These are phyloP conservation scores for Acanthamoeba comandoni DNA, from an alignment of 208 protist species.

Conservation along the genomic window DNA sequence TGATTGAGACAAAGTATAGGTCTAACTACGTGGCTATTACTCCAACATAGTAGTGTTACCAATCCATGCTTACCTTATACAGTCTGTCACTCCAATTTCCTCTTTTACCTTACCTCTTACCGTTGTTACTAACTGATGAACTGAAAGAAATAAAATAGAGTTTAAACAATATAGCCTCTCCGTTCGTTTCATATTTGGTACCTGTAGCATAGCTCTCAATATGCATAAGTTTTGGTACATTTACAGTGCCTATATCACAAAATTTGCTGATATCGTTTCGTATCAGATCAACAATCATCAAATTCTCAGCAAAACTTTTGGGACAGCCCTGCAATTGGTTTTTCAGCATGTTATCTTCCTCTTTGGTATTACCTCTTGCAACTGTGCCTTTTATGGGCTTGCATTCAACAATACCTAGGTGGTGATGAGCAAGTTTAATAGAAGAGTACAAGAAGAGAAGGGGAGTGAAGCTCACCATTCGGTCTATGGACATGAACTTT, in stretches of 20 bases:
- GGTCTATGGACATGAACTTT: slow-evolving; percentile 25
- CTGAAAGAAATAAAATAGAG: slow-evolving; percentile 5
- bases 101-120: slow-evolving; percentile 73
- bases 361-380: slow-evolving; percentile 4
- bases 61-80: too few relatives aligned
- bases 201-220: slow-evolving; percentile 28
- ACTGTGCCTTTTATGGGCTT: slow-evolving; percentile 86
- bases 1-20: too few relatives aligned
- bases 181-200: background rate
- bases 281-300: slow-evolving; percentile 88
- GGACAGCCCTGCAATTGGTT: slow-evolving; percentile 35
- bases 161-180: background rate
- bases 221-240: slow-evolving; percentile 82
- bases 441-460: slow-evolving; percentile 63
- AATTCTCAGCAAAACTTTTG: slow-evolving; percentile 85
- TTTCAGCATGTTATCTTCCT: slow-evolving; percentile 54
- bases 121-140: slow-evolving; percentile 85
- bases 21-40: too few relatives aligned
- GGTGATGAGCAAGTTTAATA: too few relatives aligned
- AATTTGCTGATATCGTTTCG: slow-evolving; percentile 86
- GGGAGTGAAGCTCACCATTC: background rate
- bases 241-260: slow-evolving; percentile 77
- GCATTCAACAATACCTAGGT: slow-evolving; percentile 66
- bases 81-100: too few relatives aligned
- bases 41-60: too few relatives aligned